These are phyloP conservation scores for Rutstroemia sp. DNA, from an alignment of 2,329 filamentous ascomycete species.

Conservation along the genomic window DNA sequence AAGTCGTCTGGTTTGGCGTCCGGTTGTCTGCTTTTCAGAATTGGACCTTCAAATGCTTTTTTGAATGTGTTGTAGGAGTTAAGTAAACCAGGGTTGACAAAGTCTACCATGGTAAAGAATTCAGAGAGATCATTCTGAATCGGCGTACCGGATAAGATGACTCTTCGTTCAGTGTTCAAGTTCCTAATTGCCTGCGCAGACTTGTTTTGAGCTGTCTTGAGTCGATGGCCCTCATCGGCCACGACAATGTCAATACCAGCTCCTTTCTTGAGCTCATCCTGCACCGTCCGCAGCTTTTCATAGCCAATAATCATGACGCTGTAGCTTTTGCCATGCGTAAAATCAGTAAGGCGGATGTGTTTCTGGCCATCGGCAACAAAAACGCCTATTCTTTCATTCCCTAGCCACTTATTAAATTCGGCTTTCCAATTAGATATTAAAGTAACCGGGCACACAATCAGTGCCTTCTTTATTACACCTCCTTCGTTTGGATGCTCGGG, in stretches of 20 bases:
- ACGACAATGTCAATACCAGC: constrained; percentile 75
- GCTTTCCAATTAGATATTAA: constrained; percentile 67
- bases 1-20: constrained; percentile 58
- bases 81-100: constrained; percentile 86
- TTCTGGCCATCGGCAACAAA: constrained; percentile 53
- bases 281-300: constrained; percentile 58
- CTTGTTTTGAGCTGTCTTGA: constrained; percentile 94
- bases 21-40: constrained; percentile 53
- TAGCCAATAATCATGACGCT: constrained; percentile 69
- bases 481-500: constrained; percentile 47
- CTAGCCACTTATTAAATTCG: constrained; percentile 68
- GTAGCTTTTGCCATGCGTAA: constrained; percentile 60
- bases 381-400: constrained; percentile 61
- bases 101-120: constrained; percentile 89
- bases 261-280: constrained; percentile 57
- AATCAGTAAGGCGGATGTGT: constrained; percentile 55
- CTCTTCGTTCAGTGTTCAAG: constrained; percentile 58
- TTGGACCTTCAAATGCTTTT: constrained; percentile 90
- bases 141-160: constrained; percentile 63
- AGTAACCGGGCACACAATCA: constrained; percentile 67
- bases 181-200: constrained; percentile 85
- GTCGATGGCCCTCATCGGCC: constrained; percentile 91
- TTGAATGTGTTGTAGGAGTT: constrained; percentile 90
- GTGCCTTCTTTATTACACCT: constrained; percentile 60
- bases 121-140: constrained; percentile 94